These are phyloP conservation scores for Hypoxylon sp. DNA, from an alignment of 2,329 filamentous ascomycete genomes.

Conservation along the genomic window DNA sequence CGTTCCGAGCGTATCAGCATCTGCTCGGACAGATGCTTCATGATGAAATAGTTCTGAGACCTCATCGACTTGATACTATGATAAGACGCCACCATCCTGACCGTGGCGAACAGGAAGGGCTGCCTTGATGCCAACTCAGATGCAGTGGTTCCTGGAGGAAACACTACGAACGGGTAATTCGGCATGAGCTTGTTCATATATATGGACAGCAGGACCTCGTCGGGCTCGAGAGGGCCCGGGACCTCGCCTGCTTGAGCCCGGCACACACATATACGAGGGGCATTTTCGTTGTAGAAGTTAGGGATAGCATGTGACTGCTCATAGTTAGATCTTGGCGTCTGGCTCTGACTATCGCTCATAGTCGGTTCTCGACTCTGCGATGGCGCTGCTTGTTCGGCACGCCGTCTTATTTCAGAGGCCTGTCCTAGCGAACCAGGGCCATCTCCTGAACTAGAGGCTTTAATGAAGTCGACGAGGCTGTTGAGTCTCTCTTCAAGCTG, in stretches of 20 bases:
- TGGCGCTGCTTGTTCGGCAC: slow-evolving; percentile 5
- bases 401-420: slow-evolving; percentile 14
- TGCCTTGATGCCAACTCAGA: slow-evolving; percentile 49
- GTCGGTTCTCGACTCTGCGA: slow-evolving; percentile 5
- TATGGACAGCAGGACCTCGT: slow-evolving; percentile 55
- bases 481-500: slow-evolving; percentile 60
- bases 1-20: slow-evolving; percentile 59
- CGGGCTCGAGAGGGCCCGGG: slow-evolving; percentile 53
- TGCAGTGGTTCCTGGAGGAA: slow-evolving; percentile 50
- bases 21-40: slow-evolving; percentile 56
- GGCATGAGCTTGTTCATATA: slow-evolving; percentile 55
- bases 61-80: slow-evolving; percentile 57
- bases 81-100: slow-evolving; percentile 59
- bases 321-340: slow-evolving; percentile 18
- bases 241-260: slow-evolving; percentile 51
- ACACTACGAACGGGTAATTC: slow-evolving; percentile 57
- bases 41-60: slow-evolving; percentile 58
- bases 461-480: slow-evolving; percentile 57
- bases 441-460: slow-evolving; percentile 46
- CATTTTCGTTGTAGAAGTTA: slow-evolving; percentile 55
- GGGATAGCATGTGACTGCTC: slow-evolving; percentile 47
- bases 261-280: slow-evolving; percentile 57
- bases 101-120: slow-evolving; percentile 59
- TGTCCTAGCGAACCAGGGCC: slow-evolving; percentile 23
- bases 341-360: slow-evolving; percentile 1